Evolutionary conservation across 345 rosid genomes (phyloP), one percentile per base, ranked within the genome.

Genomic region (Microcos paniculata): DNA sequence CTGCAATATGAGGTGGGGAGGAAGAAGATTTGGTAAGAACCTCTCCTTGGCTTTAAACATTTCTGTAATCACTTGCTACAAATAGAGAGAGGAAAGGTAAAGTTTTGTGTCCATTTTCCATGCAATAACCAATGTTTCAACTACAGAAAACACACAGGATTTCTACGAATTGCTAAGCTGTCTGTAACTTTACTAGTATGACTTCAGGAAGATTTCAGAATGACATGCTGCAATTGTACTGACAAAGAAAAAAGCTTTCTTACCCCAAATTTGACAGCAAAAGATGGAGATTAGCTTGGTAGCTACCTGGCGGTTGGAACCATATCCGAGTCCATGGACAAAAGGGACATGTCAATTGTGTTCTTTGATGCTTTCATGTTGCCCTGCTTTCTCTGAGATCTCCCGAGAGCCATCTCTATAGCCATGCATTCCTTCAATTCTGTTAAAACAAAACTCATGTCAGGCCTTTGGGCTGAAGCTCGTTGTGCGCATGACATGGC

Each of bases 341-440:
- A 31, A 3, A n/a, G 3, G 23, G 66, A 7, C 14, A 33, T 62
- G 5, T n/a, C 68, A 9, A 28, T 0, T 58, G 65, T 15, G 21
- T 30, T 61, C 40, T n/a, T 16, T 61, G 42, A 16, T 9, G 1
- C 0, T 15, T 21, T 61, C 42, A 59, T 59, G 11, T 31, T 3
- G 8, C 4, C 19, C n/a, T 38, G 68, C 23, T n/a, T 3, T 13
- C 15, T n/a, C 16, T 38, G 9, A 63, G 19, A 9, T 35, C 16
- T 59, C n/a, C 58, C 62, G 26, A 43, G 31, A 55, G 61, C 58
- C 63, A 73, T 74, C 19, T 70, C 84, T 13, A 58, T 6, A 3
- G 28, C 77, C 33, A 82, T 26, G 15, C 79, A 82, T 24, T 77
- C 86, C 55, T 83, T 81, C 3, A 81, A 30, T 28, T 75, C 79